These are phyloP conservation scores for Talaromyces sp. DNA, from an alignment of 2,329 filamentous ascomycete species.

Conservation along the genomic window DNA sequence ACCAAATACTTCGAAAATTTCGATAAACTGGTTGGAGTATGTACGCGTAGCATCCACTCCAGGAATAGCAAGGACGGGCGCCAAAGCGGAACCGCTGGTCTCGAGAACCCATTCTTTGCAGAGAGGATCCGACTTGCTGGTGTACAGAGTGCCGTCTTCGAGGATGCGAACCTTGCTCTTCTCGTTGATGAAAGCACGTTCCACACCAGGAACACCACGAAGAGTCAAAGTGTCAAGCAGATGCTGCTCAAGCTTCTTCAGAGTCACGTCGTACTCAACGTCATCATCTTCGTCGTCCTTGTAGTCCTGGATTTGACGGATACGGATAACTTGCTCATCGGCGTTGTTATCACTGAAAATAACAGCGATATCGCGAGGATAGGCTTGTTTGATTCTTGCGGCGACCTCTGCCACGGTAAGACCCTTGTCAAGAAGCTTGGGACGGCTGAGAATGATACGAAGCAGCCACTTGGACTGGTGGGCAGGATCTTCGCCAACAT, in stretches of 20 bases:
- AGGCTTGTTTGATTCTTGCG: conserved; percentile 83
- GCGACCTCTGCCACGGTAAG: conserved; percentile 91
- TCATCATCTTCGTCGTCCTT: conserved; percentile 74
- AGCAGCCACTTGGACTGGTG: conserved; percentile 91
- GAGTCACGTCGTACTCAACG: conserved; percentile 85
- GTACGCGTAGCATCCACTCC: conserved; percentile 86
- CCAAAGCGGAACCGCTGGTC: conserved; percentile 86
- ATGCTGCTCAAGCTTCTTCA: conserved; percentile 89
- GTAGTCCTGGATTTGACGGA: conserved; percentile 73
- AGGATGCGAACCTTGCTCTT: conserved; percentile 69
- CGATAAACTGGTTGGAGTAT: conserved; percentile 93
- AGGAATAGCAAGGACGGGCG: conserved; percentile 79
- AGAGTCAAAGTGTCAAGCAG: conserved; percentile 88
- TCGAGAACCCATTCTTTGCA: conserved; percentile 96
- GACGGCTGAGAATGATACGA: conserved; percentile 87
- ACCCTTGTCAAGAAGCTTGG: conserved; percentile 89
- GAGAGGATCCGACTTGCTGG: conserved; percentile 70
- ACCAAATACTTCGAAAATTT: conserved; percentile 91
- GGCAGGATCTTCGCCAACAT: conserved; percentile 65
- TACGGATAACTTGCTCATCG: conserved; percentile 89
- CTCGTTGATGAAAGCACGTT: conserved; percentile 90
- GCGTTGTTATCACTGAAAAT: conserved; percentile 99
- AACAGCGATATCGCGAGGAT: conserved; percentile 80
- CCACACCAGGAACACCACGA: conserved; percentile 85
- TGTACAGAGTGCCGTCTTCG: conserved; percentile 71